Conservation (phyloP, 1,284 basidiomycete species). For the Leccinum pseudoinsigne region DNA sequence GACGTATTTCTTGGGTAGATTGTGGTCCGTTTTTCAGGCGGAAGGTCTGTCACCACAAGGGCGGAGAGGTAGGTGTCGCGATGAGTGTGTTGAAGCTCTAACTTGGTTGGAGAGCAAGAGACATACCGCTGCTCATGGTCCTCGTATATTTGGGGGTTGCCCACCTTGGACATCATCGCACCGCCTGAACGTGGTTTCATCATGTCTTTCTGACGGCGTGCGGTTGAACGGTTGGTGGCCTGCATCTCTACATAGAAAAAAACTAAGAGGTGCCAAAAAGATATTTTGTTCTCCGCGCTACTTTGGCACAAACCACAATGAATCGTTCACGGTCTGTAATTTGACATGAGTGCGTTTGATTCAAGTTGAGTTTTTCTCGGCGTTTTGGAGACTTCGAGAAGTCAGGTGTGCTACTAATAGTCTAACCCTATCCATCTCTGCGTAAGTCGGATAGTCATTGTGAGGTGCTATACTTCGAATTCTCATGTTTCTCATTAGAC, state of each 20-base stretch:
- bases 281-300: constrained; percentile 30
- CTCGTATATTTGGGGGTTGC: constrained; percentile 36
- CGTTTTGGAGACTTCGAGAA: too few relatives aligned
- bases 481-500: too few relatives aligned
- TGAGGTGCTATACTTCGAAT: too few relatives aligned
- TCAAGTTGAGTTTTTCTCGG: too few relatives aligned
- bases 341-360: constrained; percentile 50
- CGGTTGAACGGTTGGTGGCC: constrained; percentile 15
- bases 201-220: constrained; percentile 14
- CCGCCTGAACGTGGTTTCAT: constrained; percentile 26
- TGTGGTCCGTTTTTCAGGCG: constrained; percentile 20
- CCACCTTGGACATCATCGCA: constrained; percentile 41
- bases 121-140: constrained; percentile 43
- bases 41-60: constrained; percentile 14
- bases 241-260: constrained; percentile 22
- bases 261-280: constrained; percentile 28
- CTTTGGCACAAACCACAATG: constrained; percentile 36
- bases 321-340: constrained; percentile 39
- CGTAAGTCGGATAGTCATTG: too few relatives aligned
- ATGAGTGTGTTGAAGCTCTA: not conserved
- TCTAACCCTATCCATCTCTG: too few relatives aligned
- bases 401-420: too few relatives aligned
- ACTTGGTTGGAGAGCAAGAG: not conserved
- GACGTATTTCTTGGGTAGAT: constrained; percentile 28
- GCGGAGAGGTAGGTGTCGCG: not conserved